phyloP scores from a whole-genome alignment of 2,329 filamentous ascomycete genomes.

The Fusarium subtropicale region DNA sequence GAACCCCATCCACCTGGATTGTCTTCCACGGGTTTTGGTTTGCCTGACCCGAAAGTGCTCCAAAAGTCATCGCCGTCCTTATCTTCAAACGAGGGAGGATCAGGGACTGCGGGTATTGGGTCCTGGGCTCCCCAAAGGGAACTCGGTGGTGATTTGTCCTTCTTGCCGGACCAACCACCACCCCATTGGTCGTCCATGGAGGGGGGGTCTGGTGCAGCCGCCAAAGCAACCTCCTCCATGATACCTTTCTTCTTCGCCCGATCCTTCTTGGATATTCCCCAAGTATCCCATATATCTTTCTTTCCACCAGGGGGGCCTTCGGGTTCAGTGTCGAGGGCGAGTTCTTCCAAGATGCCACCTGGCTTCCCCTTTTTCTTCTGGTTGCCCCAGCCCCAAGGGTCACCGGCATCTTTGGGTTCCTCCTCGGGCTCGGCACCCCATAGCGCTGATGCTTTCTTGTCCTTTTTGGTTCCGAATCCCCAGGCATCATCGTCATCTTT shows the following conservation, averaged over 20 bases:
- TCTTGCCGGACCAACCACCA: constrained; percentile 48
- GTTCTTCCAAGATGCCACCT: constrained; percentile 33
- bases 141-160: constrained; percentile 45
- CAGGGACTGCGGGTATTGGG: constrained; percentile 37
- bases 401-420: constrained; percentile 49
- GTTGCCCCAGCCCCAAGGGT: constrained; percentile 54
- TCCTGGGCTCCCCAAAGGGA: constrained; percentile 43
- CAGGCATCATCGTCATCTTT: constrained; percentile 46
- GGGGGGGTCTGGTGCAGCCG: constrained; percentile 43
- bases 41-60: constrained; percentile 40
- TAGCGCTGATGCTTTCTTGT: constrained; percentile 55
- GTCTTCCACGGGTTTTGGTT: constrained; percentile 42
- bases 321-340: constrained; percentile 42
- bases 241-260: constrained; percentile 50
- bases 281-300: constrained; percentile 51
- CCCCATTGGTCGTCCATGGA: constrained; percentile 45
- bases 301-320: constrained; percentile 40
- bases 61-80: constrained; percentile 47
- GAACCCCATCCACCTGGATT: constrained; percentile 39
- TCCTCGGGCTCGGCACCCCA: constrained; percentile 52
- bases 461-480: constrained; percentile 54
- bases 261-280: constrained; percentile 51
- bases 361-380: constrained; percentile 53
- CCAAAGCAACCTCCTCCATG: constrained; percentile 34
- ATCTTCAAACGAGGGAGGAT: constrained; percentile 33